Evolutionary conservation across 2,329 filamentous ascomycete species (phyloP).

Genomic region (Botrytis aclada): DNA sequence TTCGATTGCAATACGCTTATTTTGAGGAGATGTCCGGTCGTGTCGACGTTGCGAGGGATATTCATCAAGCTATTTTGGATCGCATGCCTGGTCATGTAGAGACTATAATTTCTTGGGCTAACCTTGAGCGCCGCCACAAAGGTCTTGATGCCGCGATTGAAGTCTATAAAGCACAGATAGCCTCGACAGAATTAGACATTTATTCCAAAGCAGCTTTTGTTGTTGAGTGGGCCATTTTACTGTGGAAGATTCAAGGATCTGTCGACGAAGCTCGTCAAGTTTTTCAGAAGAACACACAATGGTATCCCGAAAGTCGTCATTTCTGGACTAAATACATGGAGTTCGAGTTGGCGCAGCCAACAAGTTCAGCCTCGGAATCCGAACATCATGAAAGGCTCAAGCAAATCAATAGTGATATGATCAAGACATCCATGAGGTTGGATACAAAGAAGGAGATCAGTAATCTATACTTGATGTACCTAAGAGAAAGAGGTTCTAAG

Average conservation of each 20-base stretch:
- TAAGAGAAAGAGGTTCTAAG: constrained; percentile 78
- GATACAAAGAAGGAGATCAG: constrained; percentile 71
- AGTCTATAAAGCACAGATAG: constrained; percentile 77
- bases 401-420: constrained; percentile 72
- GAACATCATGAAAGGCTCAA: constrained; percentile 73
- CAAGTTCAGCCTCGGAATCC: constrained; percentile 59
- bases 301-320: constrained; percentile 77
- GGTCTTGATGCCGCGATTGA: constrained; percentile 82
- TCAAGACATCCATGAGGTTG: constrained; percentile 64
- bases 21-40: constrained; percentile 87
- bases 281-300: constrained; percentile 77
- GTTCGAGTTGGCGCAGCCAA: constrained; percentile 85
- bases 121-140: constrained; percentile 77
- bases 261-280: constrained; percentile 78
- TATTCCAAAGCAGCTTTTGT: constrained; percentile 84
- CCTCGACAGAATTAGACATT: constrained; percentile 66
- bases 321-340: constrained; percentile 90
- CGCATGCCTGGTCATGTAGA: constrained; percentile 79
- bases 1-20: constrained; percentile 87
- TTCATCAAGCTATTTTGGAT: constrained; percentile 77
- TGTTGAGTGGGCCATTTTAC: constrained; percentile 79
- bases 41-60: constrained; percentile 74
- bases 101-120: constrained; percentile 83
- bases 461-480: constrained; percentile 75
- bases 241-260: constrained; percentile 85